Evolutionary conservation across 257 asterid genomes (phyloP).

Genomic region (Coffea canephora): DNA sequence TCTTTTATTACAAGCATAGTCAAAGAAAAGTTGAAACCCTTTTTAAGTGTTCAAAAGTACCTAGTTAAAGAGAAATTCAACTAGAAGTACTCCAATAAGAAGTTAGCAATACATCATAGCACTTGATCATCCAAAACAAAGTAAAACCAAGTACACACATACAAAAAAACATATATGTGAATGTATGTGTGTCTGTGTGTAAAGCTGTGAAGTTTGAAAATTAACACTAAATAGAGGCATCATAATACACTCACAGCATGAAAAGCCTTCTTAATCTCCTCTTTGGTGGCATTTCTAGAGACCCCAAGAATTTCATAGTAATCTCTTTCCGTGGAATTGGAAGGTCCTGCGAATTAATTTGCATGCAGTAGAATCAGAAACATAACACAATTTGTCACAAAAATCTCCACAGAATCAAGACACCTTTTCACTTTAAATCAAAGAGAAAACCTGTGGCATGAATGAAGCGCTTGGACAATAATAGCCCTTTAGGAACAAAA

Average conservation of each 20-base stretch:
- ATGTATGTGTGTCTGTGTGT: no score
- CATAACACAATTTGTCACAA: slow-evolving; percentile 4
- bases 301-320: slow-evolving; percentile 79
- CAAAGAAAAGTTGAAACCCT: no score
- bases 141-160: not conserved
- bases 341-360: slow-evolving; percentile 39
- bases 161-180: no score
- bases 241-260: slow-evolving; percentile 57
- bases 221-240: not conserved
- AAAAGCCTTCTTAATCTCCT: slow-evolving; percentile 89
- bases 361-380: slow-evolving; percentile 18
- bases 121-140: not conserved
- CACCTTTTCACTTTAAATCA: not conserved
- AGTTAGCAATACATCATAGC: not conserved
- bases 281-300: slow-evolving; percentile 55
- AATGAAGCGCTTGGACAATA: slow-evolving; percentile 45
- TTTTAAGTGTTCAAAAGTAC: not conserved
- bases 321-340: slow-evolving; percentile 45
- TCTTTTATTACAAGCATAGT: no score
- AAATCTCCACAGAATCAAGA: not conserved
- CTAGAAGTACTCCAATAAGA: not conserved
- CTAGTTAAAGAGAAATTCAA: not conserved
- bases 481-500: slow-evolving; percentile 34
- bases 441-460: slow-evolving; percentile 72
- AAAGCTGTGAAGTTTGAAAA: not conserved